Conservation (phyloP, 768 basidiomycete genomes). For the Tephrocybe sp. region DNA sequence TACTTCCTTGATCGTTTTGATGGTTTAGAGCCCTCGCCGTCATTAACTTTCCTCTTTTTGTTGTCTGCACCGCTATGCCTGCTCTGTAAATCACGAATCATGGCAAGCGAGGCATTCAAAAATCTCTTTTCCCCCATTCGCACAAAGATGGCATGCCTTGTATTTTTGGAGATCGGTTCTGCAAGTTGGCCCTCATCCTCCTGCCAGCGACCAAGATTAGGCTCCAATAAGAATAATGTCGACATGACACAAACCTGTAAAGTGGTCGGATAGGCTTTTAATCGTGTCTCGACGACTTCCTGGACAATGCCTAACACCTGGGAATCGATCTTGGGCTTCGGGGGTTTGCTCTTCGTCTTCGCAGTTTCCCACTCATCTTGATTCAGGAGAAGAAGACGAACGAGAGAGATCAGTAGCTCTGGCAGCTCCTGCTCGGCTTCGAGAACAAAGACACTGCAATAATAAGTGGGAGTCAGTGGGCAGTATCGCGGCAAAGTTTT, state of each 20-base stretch:
- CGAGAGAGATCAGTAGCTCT: constrained; percentile 58
- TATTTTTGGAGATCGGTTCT: constrained; percentile 37
- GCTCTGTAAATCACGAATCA: constrained; percentile 14
- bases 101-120: constrained; percentile 30
- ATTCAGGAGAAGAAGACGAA: constrained; percentile 57
- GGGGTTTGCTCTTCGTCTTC: constrained; percentile 62
- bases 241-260: constrained; percentile 46
- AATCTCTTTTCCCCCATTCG: constrained; percentile 81
- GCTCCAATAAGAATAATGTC: background rate
- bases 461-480: background rate
- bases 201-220: constrained; percentile 18
- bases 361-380: constrained; percentile 58
- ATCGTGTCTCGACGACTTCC: constrained; percentile 46
- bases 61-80: constrained; percentile 4
- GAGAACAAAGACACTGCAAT: constrained; percentile 50
- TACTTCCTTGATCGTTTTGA: constrained; percentile 14
- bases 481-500: background rate
- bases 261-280: constrained; percentile 54
- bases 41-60: constrained; percentile 15
- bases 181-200: constrained; percentile 53
- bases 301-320: constrained; percentile 44
- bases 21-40: constrained; percentile 1
- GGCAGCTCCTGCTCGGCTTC: constrained; percentile 52
- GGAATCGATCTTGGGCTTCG: constrained; percentile 62
- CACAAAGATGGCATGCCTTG: constrained; percentile 64